These are phyloP conservation scores for Patellaria atrata DNA, from an alignment of 495 filamentous ascomycete species.

Conservation along the genomic window DNA sequence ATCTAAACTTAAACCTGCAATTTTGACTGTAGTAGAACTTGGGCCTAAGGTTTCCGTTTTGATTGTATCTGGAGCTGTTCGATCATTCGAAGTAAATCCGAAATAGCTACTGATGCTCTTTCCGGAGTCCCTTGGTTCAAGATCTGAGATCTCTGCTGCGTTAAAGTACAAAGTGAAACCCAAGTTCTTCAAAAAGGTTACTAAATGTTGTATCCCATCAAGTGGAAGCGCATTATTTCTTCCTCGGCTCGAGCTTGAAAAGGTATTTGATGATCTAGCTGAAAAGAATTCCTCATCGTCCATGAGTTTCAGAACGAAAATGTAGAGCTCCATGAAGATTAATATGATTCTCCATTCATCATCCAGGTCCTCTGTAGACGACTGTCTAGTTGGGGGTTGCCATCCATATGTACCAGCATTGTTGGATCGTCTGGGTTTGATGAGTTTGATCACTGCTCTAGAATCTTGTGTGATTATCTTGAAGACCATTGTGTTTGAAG, in stretches of 20 bases:
- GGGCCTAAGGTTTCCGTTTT: conserved; percentile 10
- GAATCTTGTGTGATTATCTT: conserved; percentile 45
- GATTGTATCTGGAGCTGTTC: conserved; percentile 6
- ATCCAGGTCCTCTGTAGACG: conserved; percentile 17
- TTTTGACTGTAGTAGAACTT: conserved; percentile 34
- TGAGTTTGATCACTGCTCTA: conserved; percentile 38
- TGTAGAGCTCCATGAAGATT: conserved; percentile 87
- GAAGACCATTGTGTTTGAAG: conserved; percentile 53
- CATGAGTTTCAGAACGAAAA: conserved; percentile 77
- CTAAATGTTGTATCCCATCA: conserved; percentile 55
- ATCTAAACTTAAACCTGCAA: conserved; percentile 59
- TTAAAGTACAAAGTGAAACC: conserved; percentile 84
- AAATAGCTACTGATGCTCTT: conserved; percentile 41
- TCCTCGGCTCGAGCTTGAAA: conserved; percentile 27
- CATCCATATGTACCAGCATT: conserved; percentile 17
- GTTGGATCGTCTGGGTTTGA: conserved; percentile 30
- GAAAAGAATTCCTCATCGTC: conserved; percentile 80
- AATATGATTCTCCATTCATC: conserved; percentile 82
- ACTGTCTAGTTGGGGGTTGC: conserved; percentile 6
- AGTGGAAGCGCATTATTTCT: conserved; percentile 56
- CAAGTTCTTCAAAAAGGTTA: conserved; percentile 82
- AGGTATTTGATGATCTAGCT: conserved; percentile 24
- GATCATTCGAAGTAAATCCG: conserved; percentile 25
- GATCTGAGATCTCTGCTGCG: conserved; percentile 47
- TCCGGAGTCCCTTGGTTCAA: conserved; percentile 30